phyloP scores from a whole-genome alignment of 257 asterid species.

The Coffea eugenioides region DNA sequence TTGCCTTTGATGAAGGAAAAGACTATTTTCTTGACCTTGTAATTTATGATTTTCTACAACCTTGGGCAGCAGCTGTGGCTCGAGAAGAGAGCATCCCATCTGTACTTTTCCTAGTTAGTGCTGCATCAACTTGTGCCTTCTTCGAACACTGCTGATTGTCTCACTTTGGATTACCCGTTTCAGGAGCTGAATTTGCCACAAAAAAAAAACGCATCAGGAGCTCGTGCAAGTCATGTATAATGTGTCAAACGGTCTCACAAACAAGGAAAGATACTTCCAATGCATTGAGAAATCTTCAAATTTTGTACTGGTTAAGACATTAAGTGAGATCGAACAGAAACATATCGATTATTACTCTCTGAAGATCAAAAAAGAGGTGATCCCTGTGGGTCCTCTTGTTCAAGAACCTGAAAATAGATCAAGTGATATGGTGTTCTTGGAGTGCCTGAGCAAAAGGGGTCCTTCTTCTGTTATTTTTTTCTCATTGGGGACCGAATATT shows the following conservation, averaged over 20 bases:
- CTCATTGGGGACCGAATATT: slow-evolving; percentile 22
- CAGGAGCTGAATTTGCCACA: background rate
- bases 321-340: slow-evolving; percentile 10
- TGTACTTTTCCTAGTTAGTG: slow-evolving; percentile 13
- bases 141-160: slow-evolving; percentile 1
- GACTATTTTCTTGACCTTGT: slow-evolving; percentile 11
- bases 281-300: slow-evolving; percentile 6
- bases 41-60: slow-evolving; percentile 14
- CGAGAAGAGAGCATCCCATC: slow-evolving; percentile 5
- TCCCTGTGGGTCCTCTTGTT: background rate
- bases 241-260: slow-evolving; percentile 9
- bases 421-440: slow-evolving; percentile 1
- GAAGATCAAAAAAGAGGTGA: background rate
- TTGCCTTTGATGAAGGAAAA: slow-evolving; percentile 15
- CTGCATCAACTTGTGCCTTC: slow-evolving; percentile 13
- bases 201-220: background rate
- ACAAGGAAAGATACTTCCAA: slow-evolving; percentile 14
- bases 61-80: slow-evolving; percentile 20
- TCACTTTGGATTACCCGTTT: background rate
- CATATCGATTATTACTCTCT: background rate
- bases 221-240: slow-evolving; percentile 1
- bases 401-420: background rate
- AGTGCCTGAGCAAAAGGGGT: slow-evolving; percentile 18
- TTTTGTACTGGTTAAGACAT: slow-evolving; percentile 10
- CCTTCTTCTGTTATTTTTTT: slow-evolving; percentile 12